Evolutionary conservation across 257 asterid species (phyloP), one percentile per base, ranked within the genome.

Genomic region (Cinchona pubescens): DNA sequence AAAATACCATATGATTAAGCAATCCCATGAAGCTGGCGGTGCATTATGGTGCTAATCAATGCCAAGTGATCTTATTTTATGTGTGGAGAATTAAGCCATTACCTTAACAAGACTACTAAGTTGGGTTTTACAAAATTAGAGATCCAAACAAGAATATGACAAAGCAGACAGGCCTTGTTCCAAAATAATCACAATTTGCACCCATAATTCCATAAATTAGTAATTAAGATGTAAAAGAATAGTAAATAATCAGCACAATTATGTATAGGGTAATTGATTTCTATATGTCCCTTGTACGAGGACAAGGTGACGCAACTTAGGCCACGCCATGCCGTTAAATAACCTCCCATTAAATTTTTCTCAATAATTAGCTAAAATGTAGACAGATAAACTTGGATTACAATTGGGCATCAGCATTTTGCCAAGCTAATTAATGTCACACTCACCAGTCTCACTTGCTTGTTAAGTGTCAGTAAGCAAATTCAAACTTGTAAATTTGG

Each of bases 271-370:
- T 71, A 49, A 70, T 53, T 9, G 35, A 55, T 11, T 35, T 14
- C 23, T 12, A 0, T 69, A 30, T 3, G n/a, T n/a, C n/a, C n/a
- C 21, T 46, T 49, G 56, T 23, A 35, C 42, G 30, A 32, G 23
- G 2, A 38, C 69, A 29, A 35, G 61, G 45, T 73, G 77, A 73
- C 67, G 71, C 69, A 60, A 73, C 70, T 73, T 18, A 45, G 59
- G 30, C 71, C 77, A 73, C 77, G 77, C 76, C 67, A n/a, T 12
- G 6, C 43, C 12, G 49, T 21, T 53, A 71, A 59, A 72, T 13
- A 38, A 55, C 67, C 29, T 27, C 60, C 55, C 2, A 7, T 34
- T 72, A n/a, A n/a, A n/a, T 43, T 27, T n/a, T 48, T 32, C 34
- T n/a, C 25, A 14, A 55, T 53, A 35, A 53, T 71, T 23, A 38